phyloP scores from a whole-genome alignment of 2,329 filamentous ascomycete genomes.

The Teratosphaeriaceae sp. region DNA sequence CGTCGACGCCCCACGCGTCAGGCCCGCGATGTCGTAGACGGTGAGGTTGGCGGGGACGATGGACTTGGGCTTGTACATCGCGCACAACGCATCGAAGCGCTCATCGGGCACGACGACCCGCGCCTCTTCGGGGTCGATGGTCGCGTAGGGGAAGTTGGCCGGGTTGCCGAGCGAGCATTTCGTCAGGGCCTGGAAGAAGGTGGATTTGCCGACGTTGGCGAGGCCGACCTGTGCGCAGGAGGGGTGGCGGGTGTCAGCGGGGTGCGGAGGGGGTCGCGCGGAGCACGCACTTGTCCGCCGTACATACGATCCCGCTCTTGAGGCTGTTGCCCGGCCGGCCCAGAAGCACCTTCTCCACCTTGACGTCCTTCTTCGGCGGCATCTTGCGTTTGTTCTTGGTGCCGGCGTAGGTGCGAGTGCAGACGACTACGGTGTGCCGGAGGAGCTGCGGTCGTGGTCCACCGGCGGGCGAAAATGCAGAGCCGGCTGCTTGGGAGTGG shows the following conservation, averaged over 20 bases:
- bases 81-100: conserved; percentile 89
- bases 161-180: conserved; percentile 93
- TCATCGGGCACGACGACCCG: conserved; percentile 95
- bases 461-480: conserved; percentile 23
- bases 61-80: conserved; percentile 98
- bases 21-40: conserved; percentile 96
- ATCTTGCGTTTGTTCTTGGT: conserved; percentile 54
- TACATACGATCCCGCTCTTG: conserved; percentile 96
- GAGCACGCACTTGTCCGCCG: conserved; percentile 26
- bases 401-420: conserved; percentile 44
- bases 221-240: conserved; percentile 98
- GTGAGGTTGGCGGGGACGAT: conserved; percentile 95
- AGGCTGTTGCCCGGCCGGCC: conserved; percentile 95
- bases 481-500: conserved; percentile 27
- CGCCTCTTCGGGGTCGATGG: conserved; percentile 97
- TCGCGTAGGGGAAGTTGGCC: conserved; percentile 98
- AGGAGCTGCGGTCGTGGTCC: conserved; percentile 5
- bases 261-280: conserved; percentile 25
- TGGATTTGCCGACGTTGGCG: conserved; percentile 99
- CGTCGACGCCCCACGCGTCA: conserved; percentile 92
- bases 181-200: conserved; percentile 98
- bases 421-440: conserved; percentile 9
- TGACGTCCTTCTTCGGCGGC: conserved; percentile 88
- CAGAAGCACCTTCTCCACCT: conserved; percentile 94
- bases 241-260: conserved; percentile 36